These are phyloP conservation scores for Phycomyces blakesleeanus DNA, from an alignment of 192 early-diverging fungal genomes.

Conservation along the genomic window DNA sequence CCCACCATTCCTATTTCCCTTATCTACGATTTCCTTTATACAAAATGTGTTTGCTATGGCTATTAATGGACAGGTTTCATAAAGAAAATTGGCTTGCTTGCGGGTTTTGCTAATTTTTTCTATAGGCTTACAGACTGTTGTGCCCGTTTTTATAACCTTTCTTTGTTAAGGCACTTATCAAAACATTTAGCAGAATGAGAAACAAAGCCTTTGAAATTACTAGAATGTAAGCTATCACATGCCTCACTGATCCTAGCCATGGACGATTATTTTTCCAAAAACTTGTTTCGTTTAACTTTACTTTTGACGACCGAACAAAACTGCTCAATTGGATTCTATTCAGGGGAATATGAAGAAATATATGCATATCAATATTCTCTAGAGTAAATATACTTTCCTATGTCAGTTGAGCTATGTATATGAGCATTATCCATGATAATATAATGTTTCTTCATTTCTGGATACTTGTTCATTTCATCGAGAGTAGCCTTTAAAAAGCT, in stretches of 20 bases:
- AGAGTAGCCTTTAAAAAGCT: conserved; percentile 14
- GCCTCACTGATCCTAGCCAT: conserved; percentile 17
- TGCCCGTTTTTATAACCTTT: conserved; percentile 2
- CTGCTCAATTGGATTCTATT: conserved; percentile 37
- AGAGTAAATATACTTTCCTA: conserved; percentile 22
- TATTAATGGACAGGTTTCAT: too few relatives aligned
- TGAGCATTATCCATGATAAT: conserved; percentile 26
- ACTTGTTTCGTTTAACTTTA: conserved; percentile 24
- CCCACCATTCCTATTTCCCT: too few relatives aligned
- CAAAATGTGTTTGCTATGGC: too few relatives aligned
- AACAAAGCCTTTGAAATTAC: conserved; percentile 19
- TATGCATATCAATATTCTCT: conserved; percentile 19
- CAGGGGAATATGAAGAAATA: conserved; percentile 34
- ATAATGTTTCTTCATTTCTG: conserved; percentile 27
- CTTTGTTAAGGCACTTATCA: conserved; percentile 11
- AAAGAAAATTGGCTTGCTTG: too few relatives aligned
- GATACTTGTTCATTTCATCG: conserved; percentile 22
- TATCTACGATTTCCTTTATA: too few relatives aligned
- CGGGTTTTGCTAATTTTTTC: too few relatives aligned
- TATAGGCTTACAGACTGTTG: too few relatives aligned
- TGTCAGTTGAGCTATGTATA: conserved; percentile 25
- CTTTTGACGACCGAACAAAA: conserved; percentile 23
- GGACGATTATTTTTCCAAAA: conserved; percentile 20
- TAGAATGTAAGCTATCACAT: conserved; percentile 17
- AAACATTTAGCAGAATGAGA: conserved; percentile 22